A percentile compares a stretch with the other conserved stretches of the same genome.
These are phyloP conservation scores for Stellera chamaejasme DNA, from an alignment of 345 rosid species.

Conservation along the genomic window DNA sequence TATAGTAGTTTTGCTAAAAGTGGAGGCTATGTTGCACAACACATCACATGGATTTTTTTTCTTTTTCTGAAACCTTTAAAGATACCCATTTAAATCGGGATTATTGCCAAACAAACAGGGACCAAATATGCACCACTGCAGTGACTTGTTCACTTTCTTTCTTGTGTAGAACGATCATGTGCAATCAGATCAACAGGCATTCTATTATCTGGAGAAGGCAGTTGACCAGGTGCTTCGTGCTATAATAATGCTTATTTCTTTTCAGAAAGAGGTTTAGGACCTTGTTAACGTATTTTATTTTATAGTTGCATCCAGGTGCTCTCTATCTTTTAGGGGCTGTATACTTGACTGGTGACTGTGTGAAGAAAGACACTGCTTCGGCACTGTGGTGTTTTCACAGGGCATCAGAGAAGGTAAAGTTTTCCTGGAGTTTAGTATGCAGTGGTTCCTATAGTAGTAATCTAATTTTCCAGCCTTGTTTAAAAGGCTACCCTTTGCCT, in stretches of 20 bases:
- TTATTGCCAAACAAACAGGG: no score
- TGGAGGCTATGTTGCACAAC: no score
- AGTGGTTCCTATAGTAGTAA: background rate
- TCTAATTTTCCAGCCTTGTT: no score
- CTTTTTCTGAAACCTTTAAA: no score
- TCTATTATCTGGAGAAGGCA: conserved; percentile 82
- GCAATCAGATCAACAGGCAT: conserved; percentile 83
- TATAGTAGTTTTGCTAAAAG: no score
- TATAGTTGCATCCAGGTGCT: conserved; percentile 93
- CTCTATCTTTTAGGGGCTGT: conserved; percentile 88
- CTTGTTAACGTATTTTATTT: conserved; percentile 23
- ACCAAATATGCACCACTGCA: no score
- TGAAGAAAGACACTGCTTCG: conserved; percentile 81
- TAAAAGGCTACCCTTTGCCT: no score
- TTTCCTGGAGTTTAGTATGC: conserved; percentile 7
- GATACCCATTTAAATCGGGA: no score
- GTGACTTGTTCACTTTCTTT: conserved; percentile 2
- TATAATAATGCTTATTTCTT: conserved; percentile 3
- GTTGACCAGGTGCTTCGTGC: conserved; percentile 67
- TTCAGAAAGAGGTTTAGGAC: conserved; percentile 3
- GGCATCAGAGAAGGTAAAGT: conserved; percentile 73
- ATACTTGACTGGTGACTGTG: conserved; percentile 81
- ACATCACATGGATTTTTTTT: no score
- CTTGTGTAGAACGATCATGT: conserved; percentile 58
- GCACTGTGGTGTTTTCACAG: conserved; percentile 94